Evolutionary conservation across 1,284 basidiomycete genomes (phyloP), one percentile per base, ranked within the genome.

Genomic region (Cryptococcus sp.): DNA sequence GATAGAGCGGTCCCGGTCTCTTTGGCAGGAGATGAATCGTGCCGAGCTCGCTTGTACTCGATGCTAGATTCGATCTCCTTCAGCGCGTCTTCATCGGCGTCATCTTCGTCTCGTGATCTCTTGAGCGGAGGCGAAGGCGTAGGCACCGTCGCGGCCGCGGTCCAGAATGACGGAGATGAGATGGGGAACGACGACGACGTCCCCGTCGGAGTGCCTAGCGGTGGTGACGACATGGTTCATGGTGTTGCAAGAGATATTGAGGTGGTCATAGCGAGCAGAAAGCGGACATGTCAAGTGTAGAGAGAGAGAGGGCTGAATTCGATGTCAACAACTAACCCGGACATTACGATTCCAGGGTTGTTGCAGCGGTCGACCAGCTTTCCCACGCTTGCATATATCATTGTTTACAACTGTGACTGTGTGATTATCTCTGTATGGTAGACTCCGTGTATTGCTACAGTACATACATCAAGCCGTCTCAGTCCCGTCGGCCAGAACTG

Each of bases 161-260:
- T 60, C 72, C 72, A 74, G 55, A 71, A 74, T 17, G 68, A 58
- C 5, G 70, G 72, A 3, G 66, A 69, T 1, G 72, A 74, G 4
- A 68, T 52, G 2, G 72, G 72, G 56, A 67, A 70, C 6, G 69
- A 71, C 0, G 66, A 68, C 8, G 63, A 16, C 1, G 38, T 48
- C 20, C 52, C 41, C 17, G 53, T 41, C 13, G 54, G 54, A 22
- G 57, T 53, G 22, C 47, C 58, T 38, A 52, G 35, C 16, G 47
- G 45, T 41, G 52, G 50, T 11, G 58, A 55, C 17, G 58, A 55
- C 58, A 60, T 60, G 20, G 30, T 47, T 35, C 52, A 60, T 58
- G 22, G 13, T 25, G 39, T 40, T 48, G 42, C 23, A 39, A 22
- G 20, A 39, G 25, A 20, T 17, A 25, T 43, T 10, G 23, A 41